Percentiles rank a stretch among this genome's conserved stretches.
These are phyloP conservation scores for Kuraishia hungarica DNA, from an alignment of 805 yeast species.

Conservation along the genomic window DNA sequence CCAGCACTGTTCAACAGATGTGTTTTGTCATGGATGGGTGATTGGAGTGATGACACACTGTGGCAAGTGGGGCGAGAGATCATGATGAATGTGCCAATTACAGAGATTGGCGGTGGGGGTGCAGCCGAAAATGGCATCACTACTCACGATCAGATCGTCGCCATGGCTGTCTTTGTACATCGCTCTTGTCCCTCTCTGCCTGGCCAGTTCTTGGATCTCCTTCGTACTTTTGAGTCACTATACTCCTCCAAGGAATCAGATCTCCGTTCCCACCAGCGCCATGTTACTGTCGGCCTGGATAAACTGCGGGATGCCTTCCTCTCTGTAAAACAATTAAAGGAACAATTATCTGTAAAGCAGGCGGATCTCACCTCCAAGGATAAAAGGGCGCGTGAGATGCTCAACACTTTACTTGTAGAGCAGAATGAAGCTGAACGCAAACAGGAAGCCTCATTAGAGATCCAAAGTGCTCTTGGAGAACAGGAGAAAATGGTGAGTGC, in stretches of 20 bases:
- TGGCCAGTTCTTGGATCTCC: constrained; percentile 43
- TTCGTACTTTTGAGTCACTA: constrained; percentile 32
- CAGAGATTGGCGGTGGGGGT: constrained; percentile 24
- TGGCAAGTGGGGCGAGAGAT: constrained; percentile 34
- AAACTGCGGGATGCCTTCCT: constrained; percentile 70
- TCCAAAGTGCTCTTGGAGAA: constrained; percentile 56
- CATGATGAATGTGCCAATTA: constrained; percentile 37
- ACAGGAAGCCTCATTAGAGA: constrained; percentile 74
- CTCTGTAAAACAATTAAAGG: constrained; percentile 54
- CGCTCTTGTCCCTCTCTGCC: constrained; percentile 31
- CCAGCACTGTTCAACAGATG: constrained; percentile 90
- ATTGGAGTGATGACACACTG: constrained; percentile 54
- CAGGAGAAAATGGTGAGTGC: constrained; percentile 56
- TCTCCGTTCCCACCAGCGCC: constrained; percentile 61
- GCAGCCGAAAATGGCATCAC: constrained; percentile 11
- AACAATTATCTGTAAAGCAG: constrained; percentile 45
- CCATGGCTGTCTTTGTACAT: constrained; percentile 41
- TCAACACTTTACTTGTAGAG: constrained; percentile 68
- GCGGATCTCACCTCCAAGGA: constrained; percentile 45
- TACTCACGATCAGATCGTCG: constrained; percentile 37
- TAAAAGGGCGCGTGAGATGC: constrained; percentile 58
- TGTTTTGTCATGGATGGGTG: constrained; percentile 83
- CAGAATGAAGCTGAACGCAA: constrained; percentile 92
- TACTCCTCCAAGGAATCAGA: constrained; percentile 35
- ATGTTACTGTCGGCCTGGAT: constrained; percentile 65